A percentile compares a stretch with the other conserved stretches of the same genome.
Conservation (phyloP, 1,284 basidiomycete species). For the Prillingera fragicola region DNA sequence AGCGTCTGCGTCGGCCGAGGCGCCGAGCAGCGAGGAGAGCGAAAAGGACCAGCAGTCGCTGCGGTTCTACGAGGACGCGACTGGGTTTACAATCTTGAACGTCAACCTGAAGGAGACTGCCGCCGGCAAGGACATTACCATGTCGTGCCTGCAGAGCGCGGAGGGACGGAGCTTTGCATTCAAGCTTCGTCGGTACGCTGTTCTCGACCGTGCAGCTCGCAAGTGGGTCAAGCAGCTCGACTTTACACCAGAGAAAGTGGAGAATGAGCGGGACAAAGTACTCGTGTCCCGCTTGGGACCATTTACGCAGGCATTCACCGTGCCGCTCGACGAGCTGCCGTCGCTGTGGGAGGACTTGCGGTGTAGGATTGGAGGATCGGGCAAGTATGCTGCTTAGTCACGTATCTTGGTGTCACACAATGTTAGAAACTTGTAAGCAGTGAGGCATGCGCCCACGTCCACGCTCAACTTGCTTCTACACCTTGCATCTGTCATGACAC, state of each 20-base stretch:
- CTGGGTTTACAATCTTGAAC: conserved; percentile 34
- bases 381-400: conserved; percentile 5
- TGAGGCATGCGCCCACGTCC: no score
- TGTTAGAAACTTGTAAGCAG: no score
- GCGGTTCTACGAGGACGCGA: conserved; percentile 44
- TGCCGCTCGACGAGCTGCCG: conserved; percentile 22
- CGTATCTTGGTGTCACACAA: no score
- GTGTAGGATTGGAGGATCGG: conserved; percentile 14
- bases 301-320: conserved; percentile 27
- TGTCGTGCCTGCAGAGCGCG: conserved; percentile 40
- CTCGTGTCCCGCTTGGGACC: conserved; percentile 30
- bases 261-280: conserved; percentile 27
- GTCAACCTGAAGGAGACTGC: conserved; percentile 32
- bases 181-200: conserved; percentile 37
- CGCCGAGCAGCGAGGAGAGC: not conserved
- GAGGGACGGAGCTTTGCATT: conserved; percentile 41
- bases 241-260: conserved; percentile 29
- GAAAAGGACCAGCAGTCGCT: conserved; percentile 17
- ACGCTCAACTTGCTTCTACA: no score
- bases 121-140: conserved; percentile 34
- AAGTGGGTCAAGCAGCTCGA: conserved; percentile 27
- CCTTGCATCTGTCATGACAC: no score
- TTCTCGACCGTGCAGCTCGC: conserved; percentile 22
- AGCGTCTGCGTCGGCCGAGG: not conserved
- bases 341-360: conserved; percentile 23